phyloP scores from a whole-genome alignment of 306 rosid genomes.

The Cajanus cajan region DNA sequence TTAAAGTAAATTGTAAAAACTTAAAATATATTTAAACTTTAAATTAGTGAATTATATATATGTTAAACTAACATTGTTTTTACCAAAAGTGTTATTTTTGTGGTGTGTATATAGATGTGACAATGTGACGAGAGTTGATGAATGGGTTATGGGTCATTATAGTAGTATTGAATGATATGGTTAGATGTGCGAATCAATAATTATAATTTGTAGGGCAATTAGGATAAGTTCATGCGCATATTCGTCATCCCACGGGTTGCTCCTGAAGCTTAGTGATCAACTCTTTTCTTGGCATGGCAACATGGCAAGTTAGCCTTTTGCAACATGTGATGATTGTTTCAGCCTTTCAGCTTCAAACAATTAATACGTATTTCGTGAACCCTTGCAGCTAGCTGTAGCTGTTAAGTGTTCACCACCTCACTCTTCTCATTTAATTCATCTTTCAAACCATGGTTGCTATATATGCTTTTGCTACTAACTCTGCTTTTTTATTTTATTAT shows the following conservation, averaged over 20 bases:
- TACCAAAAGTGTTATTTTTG: neutral
- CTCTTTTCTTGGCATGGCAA: neutral
- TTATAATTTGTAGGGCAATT: neutral
- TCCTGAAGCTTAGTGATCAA: constrained; percentile 24
- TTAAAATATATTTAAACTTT: neutral
- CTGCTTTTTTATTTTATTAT: no score
- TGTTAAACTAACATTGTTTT: neutral
- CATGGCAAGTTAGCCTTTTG: neutral
- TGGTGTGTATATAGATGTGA: neutral
- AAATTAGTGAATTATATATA: neutral
- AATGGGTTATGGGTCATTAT: neutral
- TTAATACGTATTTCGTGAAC: neutral
- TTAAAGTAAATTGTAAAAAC: neutral
- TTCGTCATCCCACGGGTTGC: constrained; percentile 26
- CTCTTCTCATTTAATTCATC: neutral
- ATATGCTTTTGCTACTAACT: neutral
- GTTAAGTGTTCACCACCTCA: neutral
- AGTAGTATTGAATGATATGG: constrained; percentile 8
- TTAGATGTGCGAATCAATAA: constrained; percentile 24
- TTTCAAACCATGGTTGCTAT: neutral
- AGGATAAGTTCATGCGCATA: neutral
- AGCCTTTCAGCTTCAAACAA: neutral
- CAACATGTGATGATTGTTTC: neutral
- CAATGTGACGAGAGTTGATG: neutral
- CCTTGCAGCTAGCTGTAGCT: neutral